These are phyloP conservation scores for Cucurbitaria berberidis DNA, from an alignment of 2,329 filamentous ascomycete species.

Conservation along the genomic window DNA sequence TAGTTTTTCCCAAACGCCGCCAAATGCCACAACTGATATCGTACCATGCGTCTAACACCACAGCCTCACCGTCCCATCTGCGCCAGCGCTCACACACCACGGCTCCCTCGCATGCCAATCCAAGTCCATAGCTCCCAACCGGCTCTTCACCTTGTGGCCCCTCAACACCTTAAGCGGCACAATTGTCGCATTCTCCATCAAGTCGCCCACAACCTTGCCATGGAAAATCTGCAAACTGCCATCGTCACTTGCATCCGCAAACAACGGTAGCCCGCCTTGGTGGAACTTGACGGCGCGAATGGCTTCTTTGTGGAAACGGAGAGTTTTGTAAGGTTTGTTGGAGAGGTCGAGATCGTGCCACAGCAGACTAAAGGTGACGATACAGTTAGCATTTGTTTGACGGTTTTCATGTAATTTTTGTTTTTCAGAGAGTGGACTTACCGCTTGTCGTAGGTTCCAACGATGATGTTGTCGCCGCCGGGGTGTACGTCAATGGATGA, in stretches of 20 bases:
- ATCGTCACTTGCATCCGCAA: slow-evolving; percentile 94
- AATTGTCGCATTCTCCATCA: slow-evolving; percentile 96
- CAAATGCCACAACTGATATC: slow-evolving; percentile 12
- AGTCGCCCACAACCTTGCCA: slow-evolving; percentile 89
- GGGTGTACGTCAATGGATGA: slow-evolving; percentile 93
- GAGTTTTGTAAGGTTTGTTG: slow-evolving; percentile 89
- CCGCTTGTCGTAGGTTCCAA: slow-evolving; percentile 92
- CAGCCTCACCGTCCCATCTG: slow-evolving; percentile 88
- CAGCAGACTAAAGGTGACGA: slow-evolving; percentile 60
- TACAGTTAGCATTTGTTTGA: background rate
- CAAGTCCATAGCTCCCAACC: slow-evolving; percentile 88
- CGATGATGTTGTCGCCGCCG: slow-evolving; percentile 90
- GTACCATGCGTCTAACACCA: slow-evolving; percentile 63
- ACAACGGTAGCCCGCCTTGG: slow-evolving; percentile 76
- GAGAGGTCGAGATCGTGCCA: slow-evolving; percentile 98
- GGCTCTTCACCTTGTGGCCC: slow-evolving; percentile 85
- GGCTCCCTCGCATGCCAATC: slow-evolving; percentile 96
- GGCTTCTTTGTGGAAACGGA: slow-evolving; percentile 91
- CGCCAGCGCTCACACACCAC: slow-evolving; percentile 92
- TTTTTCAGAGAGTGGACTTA: background rate
- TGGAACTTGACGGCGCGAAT: slow-evolving; percentile 91
- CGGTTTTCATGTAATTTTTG: no score
- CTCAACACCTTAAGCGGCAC: slow-evolving; percentile 93
- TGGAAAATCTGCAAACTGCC: slow-evolving; percentile 96
- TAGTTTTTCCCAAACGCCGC: slow-evolving; percentile 4